Evolutionary conservation across 2,329 filamentous ascomycete species (phyloP).

Genomic region (Talaromyces amestolkiae): DNA sequence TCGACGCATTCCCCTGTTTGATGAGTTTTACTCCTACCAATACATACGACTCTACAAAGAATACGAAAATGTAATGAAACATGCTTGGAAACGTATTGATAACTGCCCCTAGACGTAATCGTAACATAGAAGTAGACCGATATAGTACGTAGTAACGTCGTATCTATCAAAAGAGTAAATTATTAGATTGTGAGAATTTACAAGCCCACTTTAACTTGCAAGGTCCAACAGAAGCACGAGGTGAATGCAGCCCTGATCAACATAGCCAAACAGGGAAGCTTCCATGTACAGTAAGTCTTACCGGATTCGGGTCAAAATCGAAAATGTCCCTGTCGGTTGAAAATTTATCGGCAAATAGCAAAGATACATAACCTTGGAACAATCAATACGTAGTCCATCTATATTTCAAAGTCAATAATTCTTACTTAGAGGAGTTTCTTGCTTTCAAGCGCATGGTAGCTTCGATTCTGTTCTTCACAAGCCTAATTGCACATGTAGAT

Average conservation of each 20-base stretch:
- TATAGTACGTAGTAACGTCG: background rate
- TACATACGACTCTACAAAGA: background rate
- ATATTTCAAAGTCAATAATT: background rate
- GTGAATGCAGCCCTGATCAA: background rate
- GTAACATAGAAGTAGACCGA: background rate
- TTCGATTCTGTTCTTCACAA: conserved; percentile 11
- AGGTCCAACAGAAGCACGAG: background rate
- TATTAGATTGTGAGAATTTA: background rate
- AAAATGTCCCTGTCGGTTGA: background rate
- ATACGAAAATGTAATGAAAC: background rate
- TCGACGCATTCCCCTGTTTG: conserved; percentile 4
- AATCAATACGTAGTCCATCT: no score
- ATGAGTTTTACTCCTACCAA: background rate
- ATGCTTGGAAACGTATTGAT: background rate
- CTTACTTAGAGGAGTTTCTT: background rate
- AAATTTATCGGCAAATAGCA: background rate
- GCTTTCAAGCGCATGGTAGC: background rate
- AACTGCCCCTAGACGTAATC: background rate
- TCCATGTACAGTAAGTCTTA: conserved; percentile 18
- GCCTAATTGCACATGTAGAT: conserved; percentile 12
- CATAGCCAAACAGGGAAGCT: conserved; percentile 7
- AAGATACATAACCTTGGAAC: background rate
- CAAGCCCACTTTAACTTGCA: background rate
- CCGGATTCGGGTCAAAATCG: conserved; percentile 9
- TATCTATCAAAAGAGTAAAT: background rate